Base-by-base conservation (phyloP, 202 grass and related monocot genomes). In the Saccharum hybrid region DNA sequence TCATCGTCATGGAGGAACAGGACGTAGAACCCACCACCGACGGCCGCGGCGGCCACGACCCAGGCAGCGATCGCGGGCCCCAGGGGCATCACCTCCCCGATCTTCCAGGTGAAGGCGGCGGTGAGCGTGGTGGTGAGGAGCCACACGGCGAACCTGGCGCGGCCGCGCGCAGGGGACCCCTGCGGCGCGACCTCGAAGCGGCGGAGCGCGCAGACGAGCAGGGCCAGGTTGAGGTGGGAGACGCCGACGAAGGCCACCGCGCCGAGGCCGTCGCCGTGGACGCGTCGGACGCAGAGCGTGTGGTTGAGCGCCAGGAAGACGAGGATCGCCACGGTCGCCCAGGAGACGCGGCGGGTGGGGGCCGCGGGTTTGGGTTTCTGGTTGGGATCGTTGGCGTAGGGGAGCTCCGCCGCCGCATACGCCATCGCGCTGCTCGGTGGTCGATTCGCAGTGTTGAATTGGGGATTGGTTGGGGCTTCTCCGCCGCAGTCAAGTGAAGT, bases 61-160 rank as follows among this genome's bases (percentile, higher is more conserved):
- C 68, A 71, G 0, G 21, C 39, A 0, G 21, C 68, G 68, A 45
- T 1, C 5, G 40, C 68, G n/a, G 15, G 2, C 5, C n/a, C 11
- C n/a, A 71, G 68, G 10, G 68, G 68, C 1, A 71, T 0, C 39
- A 14, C 1, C n/a, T 2, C 39, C 10, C n/a, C n/a, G 39, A 43
- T 23, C 68, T 46, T 80, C 75, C 75, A 80, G 6, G 36, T 49
- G 59, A 84, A 88, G 14, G 52, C 56, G 0, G 56, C 68, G 13
- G 75, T 80, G 37, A 84, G 36, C 1, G 72, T 15, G 8, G 76
- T 41, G 6, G 75, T 49, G 9, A 84, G 64, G 5, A 84, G 1
- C 86, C 86, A 88, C 4, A 88, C 81, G 26, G 61, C 59, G 54
- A 62, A 0, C 66, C 71, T 84, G 14, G 52, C 34, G 34, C 43